Evolutionary conservation across 805 yeast genomes (phyloP).

Genomic region (Suhomyces sp.): DNA sequence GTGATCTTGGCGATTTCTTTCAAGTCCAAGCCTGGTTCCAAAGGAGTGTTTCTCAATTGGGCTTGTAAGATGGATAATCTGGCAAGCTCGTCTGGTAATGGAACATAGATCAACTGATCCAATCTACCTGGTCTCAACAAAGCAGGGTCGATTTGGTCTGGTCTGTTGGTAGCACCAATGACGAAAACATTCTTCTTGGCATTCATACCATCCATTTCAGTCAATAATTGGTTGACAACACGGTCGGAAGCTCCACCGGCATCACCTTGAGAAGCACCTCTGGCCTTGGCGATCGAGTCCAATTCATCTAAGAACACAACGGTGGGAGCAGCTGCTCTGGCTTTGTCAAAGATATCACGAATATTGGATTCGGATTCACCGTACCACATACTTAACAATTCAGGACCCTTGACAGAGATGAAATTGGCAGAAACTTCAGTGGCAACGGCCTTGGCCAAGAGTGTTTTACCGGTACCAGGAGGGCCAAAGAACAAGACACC

Average conservation of each 20-base stretch:
- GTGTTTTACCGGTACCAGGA: slow-evolving; percentile 99
- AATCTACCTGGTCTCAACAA: slow-evolving; percentile 98
- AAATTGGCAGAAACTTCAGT: slow-evolving; percentile 98
- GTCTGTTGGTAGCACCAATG: slow-evolving; percentile 99
- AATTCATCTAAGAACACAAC: slow-evolving; percentile 97
- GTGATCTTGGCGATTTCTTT: slow-evolving; percentile 87
- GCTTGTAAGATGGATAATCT: slow-evolving; percentile 91
- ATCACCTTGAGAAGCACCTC: slow-evolving; percentile 84
- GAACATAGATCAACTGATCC: slow-evolving; percentile 97
- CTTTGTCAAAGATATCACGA: slow-evolving; percentile 96
- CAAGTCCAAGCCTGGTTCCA: slow-evolving; percentile 94
- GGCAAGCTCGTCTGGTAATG: slow-evolving; percentile 94
- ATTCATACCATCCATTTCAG: slow-evolving; percentile 99
- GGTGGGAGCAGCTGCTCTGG: slow-evolving; percentile 99
- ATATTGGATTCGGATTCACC: slow-evolving; percentile 98
- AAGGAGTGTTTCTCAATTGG: slow-evolving; percentile 96
- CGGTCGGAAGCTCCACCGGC: slow-evolving; percentile 97
- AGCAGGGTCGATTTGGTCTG: slow-evolving; percentile 99
- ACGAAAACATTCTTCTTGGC: slow-evolving; percentile 98
- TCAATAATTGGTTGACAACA: slow-evolving; percentile 91
- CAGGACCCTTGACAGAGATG: slow-evolving; percentile 96
- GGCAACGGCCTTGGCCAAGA: slow-evolving; percentile 98
- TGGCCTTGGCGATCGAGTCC: slow-evolving; percentile 95
- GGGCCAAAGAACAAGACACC: slow-evolving; percentile 99
- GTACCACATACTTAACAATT: slow-evolving; percentile 96